Percentiles rank a stretch among this genome's conserved stretches.
phyloP scores from a whole-genome alignment of 75 land plant species.

The Isoetes taiwanensis region DNA sequence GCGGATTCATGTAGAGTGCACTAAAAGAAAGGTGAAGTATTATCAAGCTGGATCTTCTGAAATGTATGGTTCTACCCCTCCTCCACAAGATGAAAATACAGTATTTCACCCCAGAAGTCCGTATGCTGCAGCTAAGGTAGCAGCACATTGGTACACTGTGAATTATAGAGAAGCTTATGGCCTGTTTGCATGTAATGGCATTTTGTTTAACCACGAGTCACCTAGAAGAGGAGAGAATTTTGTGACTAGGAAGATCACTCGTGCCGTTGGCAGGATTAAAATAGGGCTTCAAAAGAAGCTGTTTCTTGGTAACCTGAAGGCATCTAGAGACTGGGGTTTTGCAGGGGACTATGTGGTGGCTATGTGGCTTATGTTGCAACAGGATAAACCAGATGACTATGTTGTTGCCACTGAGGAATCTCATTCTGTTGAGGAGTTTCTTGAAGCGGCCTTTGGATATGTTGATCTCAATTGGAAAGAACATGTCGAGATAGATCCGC shows the following conservation, averaged over 20 bases:
- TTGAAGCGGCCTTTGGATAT: conserved; percentile 3
- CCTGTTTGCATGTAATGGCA: conserved; percentile 7
- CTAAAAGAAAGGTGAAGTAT: background rate
- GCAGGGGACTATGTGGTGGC: conserved; percentile 1
- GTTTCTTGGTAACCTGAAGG: conserved; percentile 2
- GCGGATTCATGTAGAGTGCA: background rate
- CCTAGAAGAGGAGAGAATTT: background rate
- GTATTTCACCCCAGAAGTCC: conserved; percentile 4
- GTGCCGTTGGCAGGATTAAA: conserved; percentile 2
- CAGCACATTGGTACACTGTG: conserved; percentile 5
- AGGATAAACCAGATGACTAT: conserved; percentile 6
- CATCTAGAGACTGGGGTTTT: conserved; percentile 2
- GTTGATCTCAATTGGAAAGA: conserved; percentile 1
- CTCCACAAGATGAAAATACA: background rate
- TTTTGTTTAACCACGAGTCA: background rate
- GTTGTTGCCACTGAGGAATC: conserved; percentile 6
- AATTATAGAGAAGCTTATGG: background rate
- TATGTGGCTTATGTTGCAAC: conserved; percentile 5
- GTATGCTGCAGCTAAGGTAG: conserved; percentile 1
- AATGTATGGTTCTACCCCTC: conserved; percentile 2
- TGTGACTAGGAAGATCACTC: background rate
- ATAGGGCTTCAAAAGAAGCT: conserved; percentile 4
- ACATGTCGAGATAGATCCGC: conserved; percentile 2
- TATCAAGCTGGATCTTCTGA: conserved; percentile 1
- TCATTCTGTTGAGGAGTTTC: conserved; percentile 2